phyloP scores from a whole-genome alignment of 768 basidiomycete genomes.

The Tulasnella sp. region DNA sequence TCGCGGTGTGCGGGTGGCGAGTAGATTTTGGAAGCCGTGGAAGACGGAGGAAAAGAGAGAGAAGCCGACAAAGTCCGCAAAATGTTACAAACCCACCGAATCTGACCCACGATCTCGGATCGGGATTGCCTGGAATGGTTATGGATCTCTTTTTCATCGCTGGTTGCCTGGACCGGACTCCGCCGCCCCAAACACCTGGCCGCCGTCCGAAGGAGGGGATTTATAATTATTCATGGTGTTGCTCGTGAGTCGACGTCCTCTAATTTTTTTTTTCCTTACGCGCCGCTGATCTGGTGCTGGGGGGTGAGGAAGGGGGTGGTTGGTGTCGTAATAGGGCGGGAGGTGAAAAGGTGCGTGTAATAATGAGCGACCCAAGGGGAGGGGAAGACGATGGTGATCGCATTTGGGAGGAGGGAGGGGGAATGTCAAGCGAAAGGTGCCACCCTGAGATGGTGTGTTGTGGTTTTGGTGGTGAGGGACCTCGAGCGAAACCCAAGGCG shows the following conservation, averaged over 20 bases:
- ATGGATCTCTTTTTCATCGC: background rate
- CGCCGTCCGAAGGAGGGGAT: background rate
- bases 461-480: background rate
- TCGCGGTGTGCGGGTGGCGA: background rate
- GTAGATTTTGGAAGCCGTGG: conserved; percentile 18
- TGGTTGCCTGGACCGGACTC: conserved; percentile 15
- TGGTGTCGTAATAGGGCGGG: conserved; percentile 1
- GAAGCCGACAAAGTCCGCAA: background rate
- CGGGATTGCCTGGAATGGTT: background rate
- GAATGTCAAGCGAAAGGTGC: background rate
- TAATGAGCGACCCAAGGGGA: background rate
- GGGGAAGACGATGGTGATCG: background rate
- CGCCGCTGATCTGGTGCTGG: no score
- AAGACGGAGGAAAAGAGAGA: background rate
- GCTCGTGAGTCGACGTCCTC: no score
- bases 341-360: background rate
- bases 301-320: no score
- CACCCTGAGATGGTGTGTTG: background rate
- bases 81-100: background rate
- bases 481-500: background rate
- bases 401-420: background rate
- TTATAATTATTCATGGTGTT: background rate
- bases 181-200: background rate
- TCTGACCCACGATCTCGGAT: background rate
- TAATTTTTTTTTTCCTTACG: no score